Evolutionary conservation across 2,329 filamentous ascomycete genomes (phyloP).

Genomic region (Neoarthrinium moseri): DNA sequence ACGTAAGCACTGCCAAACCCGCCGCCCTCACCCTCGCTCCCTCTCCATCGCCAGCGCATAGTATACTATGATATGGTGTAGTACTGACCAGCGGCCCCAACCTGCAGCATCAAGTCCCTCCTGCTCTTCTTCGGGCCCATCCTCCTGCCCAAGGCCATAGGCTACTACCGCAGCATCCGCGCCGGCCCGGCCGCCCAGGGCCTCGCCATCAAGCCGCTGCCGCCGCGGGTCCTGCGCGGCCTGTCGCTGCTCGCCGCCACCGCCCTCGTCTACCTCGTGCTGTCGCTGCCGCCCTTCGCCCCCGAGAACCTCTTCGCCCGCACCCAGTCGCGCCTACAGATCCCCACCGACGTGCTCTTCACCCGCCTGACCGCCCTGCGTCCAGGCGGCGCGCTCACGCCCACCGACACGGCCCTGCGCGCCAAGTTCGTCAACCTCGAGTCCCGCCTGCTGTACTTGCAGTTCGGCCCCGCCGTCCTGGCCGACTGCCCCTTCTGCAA

Average conservation of each 20-base stretch:
- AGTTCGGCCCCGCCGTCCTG: constrained; percentile 74
- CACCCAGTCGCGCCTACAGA: constrained; percentile 81
- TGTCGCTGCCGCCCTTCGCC: constrained; percentile 64
- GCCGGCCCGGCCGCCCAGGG: constrained; percentile 40
- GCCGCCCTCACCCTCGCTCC: too few relatives aligned
- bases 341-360: constrained; percentile 82
- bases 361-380: constrained; percentile 65
- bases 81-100: neutral
- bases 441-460: constrained; percentile 77
- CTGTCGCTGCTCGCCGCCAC: constrained; percentile 58
- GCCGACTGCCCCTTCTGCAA: constrained; percentile 80
- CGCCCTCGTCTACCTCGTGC: constrained; percentile 51
- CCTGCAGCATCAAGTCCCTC: constrained; percentile 50
- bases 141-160: constrained; percentile 64
- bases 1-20: constrained; percentile 16
- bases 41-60: neutral
- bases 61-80: neutral
- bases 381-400: constrained; percentile 44
- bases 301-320: constrained; percentile 79
- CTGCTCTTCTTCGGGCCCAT: constrained; percentile 68
- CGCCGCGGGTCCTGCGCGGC: constrained; percentile 52
- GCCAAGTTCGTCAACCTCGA: constrained; percentile 68
- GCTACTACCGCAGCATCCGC: constrained; percentile 59
- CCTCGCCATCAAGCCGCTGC: constrained; percentile 54
- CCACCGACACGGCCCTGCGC: constrained; percentile 63